These are phyloP conservation scores for Candida lessepsii DNA, from an alignment of 805 yeast species.

Conservation along the genomic window DNA sequence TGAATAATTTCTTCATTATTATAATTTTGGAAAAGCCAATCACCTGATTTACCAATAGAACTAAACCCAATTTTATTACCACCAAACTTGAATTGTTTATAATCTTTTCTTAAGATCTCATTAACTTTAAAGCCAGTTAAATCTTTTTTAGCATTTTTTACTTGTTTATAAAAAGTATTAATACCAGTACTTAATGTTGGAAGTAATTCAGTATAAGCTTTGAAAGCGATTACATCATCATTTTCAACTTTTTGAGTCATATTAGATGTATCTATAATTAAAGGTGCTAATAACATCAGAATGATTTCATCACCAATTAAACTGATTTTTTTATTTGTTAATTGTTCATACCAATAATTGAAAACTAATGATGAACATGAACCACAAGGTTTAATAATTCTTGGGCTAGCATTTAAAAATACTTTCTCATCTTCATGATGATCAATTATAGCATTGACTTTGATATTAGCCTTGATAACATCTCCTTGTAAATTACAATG, in stretches of 20 bases:
- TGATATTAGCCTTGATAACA: slow-evolving; percentile 24
- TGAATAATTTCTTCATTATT: slow-evolving; percentile 21
- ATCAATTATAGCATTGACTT: slow-evolving; percentile 58
- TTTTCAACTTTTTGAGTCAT: slow-evolving; percentile 61
- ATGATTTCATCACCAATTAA: slow-evolving; percentile 34
- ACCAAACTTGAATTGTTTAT: slow-evolving; percentile 62
- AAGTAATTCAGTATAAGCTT: slow-evolving; percentile 27
- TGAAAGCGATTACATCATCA: slow-evolving; percentile 50
- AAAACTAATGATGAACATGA: slow-evolving; percentile 79
- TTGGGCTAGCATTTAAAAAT: slow-evolving; percentile 52
- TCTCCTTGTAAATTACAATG: slow-evolving; percentile 69
- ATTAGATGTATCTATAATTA: slow-evolving; percentile 73
- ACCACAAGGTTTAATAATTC: slow-evolving; percentile 63
- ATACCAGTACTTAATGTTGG: neutral
- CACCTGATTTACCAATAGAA: slow-evolving; percentile 64
- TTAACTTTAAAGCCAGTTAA: slow-evolving; percentile 55
- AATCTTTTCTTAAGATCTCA: slow-evolving; percentile 79
- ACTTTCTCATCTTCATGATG: slow-evolving; percentile 78
- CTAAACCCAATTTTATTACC: slow-evolving; percentile 64
- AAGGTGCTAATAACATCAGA: slow-evolving; percentile 60
- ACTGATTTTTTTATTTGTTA: slow-evolving; percentile 12
- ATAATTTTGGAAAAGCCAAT: slow-evolving; percentile 45
- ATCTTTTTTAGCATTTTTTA: slow-evolving; percentile 56
- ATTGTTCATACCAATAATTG: slow-evolving; percentile 50
- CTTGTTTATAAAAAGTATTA: slow-evolving; percentile 11